Evolutionary conservation across 352 stramenopile species (phyloP).

Genomic region (Globisporangium heterothallicum): DNA sequence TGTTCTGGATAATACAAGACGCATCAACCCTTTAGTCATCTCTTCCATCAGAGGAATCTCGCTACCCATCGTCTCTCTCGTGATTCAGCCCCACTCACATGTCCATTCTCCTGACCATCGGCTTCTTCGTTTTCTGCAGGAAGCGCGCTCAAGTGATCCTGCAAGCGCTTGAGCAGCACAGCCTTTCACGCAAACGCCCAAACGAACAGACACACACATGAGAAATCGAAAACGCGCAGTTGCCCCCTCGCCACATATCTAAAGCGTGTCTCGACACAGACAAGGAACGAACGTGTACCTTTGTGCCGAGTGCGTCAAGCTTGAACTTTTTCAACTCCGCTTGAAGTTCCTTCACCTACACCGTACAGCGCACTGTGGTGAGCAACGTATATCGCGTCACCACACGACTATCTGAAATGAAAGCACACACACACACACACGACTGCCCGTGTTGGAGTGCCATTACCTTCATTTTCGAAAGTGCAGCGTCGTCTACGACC

Average conservation of each 20-base stretch:
- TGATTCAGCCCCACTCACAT: too few species aligned
- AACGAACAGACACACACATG: neutral
- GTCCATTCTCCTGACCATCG: neutral
- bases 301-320: constrained; percentile 33
- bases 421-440: too few species aligned
- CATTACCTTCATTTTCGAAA: constrained; percentile 11
- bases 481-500: constrained; percentile 4
- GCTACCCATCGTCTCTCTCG: too few species aligned
- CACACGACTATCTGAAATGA: too few species aligned
- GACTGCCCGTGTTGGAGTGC: too few species aligned
- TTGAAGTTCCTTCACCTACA: constrained; percentile 53
- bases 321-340: constrained; percentile 32
- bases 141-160: constrained; percentile 18
- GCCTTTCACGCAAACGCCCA: constrained; percentile 14
- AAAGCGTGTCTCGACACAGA: neutral
- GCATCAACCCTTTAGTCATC: too few species aligned
- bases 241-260: too few species aligned
- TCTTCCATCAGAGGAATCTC: too few species aligned
- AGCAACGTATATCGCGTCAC: neutral
- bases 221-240: too few species aligned
- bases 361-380: neutral
- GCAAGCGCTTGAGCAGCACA: constrained; percentile 30
- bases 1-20: too few species aligned
- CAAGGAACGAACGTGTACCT: constrained; percentile 16
- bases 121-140: neutral